Evolutionary conservation across 257 asterid species (phyloP), one percentile per base, ranked within the genome.

Genomic region (Lantana camara): DNA sequence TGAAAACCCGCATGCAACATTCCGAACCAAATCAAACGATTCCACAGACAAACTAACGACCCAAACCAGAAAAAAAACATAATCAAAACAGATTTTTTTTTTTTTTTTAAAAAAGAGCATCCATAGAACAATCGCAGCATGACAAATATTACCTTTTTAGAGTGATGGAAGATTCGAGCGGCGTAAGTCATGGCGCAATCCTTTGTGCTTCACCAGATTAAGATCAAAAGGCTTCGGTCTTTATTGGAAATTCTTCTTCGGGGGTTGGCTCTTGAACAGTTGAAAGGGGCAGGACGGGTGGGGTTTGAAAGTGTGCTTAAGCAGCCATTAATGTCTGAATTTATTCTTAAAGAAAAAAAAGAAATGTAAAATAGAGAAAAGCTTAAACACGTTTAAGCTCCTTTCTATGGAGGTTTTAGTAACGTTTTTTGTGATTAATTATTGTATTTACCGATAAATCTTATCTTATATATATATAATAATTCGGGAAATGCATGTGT

Each of bases 141-240:
- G 32, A 27, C 2, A 27, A 5, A 27, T 27, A 27, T 27, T 27
- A 88, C 98, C 91, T 82, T 86, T 59, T 66, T 77, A 7, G 91
- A 81, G 77, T 88, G 91, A 71, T 81, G 85, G 59, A 83, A 34
- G 58, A 91, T 55, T 67, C 89, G 86, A 63, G 82, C 77, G 21
- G 83, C 75, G 62, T 75, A 75, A 67, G 86, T 76, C 91, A 76
- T 85, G 82, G 53, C 82, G 62, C 5, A 60, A 56, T 44, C 59
- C 62, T 24, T 23, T 9, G 22, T 38, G 60, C 71, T 58, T 64
- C 52, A n/a, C 61, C 42, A 29, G 52, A 65, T 57, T 38, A 44
- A 53, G 70, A 65, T 74, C 78, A 55, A 67, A 72, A 48, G 51
- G 55, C 8, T 16, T 15, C n/a, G 40, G 8, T 47, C 48, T 27